Conservation (phyloP, 345 rosid genomes). For the Nasturtium officinale region DNA sequence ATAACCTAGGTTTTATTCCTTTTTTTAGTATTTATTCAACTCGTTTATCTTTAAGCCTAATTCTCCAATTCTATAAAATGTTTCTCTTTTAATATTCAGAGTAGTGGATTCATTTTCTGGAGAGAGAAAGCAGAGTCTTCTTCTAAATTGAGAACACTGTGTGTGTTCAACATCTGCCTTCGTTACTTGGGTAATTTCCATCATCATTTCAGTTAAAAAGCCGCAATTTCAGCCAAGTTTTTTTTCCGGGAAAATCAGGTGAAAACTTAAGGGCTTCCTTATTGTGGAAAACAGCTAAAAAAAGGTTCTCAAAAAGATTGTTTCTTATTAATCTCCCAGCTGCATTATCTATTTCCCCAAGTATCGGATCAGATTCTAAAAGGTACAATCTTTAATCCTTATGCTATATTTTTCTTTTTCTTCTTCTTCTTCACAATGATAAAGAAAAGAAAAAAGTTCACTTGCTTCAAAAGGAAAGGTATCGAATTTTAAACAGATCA, state of each 20-base stretch:
- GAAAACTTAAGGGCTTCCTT: neutral
- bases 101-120: slow-evolving; percentile 33
- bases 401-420: neutral
- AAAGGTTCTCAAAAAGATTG: neutral
- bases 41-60: slow-evolving; percentile 30
- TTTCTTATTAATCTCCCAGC: slow-evolving; percentile 29
- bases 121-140: slow-evolving; percentile 31
- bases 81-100: neutral
- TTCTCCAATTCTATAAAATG: neutral
- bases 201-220: slow-evolving; percentile 9
- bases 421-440: slow-evolving; percentile 7
- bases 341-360: slow-evolving; percentile 30
- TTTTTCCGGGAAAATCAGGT: slow-evolving; percentile 35
- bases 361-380: slow-evolving; percentile 38
- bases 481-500: slow-evolving; percentile 24
- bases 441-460: slow-evolving; percentile 1
- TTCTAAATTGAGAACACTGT: slow-evolving; percentile 35
- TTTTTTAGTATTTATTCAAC: slow-evolving; percentile 17
- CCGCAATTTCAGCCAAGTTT: slow-evolving; percentile 31
- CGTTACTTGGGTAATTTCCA: neutral
- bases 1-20: neutral
- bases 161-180: slow-evolving; percentile 30
- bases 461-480: slow-evolving; percentile 43
- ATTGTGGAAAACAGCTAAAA: slow-evolving; percentile 45
- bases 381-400: slow-evolving; percentile 35